Conservation (phyloP, 106 monocot species). For the Vanilla planifolia region DNA sequence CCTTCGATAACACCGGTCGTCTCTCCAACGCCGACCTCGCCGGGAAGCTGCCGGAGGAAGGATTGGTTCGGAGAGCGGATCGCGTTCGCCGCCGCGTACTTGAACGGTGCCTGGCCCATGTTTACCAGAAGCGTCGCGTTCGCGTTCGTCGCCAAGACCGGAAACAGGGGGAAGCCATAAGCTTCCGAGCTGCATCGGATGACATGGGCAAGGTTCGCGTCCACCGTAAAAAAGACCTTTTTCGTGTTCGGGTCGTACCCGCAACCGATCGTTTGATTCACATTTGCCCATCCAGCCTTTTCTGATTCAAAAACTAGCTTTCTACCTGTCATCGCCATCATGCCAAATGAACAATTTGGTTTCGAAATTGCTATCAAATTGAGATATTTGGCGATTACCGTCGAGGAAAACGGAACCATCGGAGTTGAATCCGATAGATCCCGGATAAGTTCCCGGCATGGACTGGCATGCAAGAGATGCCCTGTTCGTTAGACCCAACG, state of each 20-base stretch:
- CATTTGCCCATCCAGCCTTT: constrained; percentile 32
- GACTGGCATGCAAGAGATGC: background rate
- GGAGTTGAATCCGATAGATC: constrained; percentile 71
- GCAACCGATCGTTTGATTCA: constrained; percentile 55
- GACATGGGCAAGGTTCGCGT: constrained; percentile 40
- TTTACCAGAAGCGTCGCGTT: constrained; percentile 56
- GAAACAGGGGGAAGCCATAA: constrained; percentile 49
- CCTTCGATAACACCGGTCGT: constrained; percentile 44
- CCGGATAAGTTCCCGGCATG: constrained; percentile 43
- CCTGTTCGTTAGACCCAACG: constrained; percentile 37
- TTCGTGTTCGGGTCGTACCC: constrained; percentile 63
- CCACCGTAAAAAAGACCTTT: constrained; percentile 75
- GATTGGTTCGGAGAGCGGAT: constrained; percentile 41
- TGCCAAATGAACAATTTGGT: background rate
- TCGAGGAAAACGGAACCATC: constrained; percentile 60
- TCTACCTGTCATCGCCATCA: constrained; percentile 37
- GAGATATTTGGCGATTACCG: constrained; percentile 26
- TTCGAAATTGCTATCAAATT: background rate
- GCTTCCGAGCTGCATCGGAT: constrained; percentile 61
- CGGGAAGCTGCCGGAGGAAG: constrained; percentile 16
- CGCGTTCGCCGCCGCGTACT: constrained; percentile 58
- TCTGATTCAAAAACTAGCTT: constrained; percentile 45
- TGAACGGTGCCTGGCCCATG: constrained; percentile 59
- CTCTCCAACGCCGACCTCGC: background rate
- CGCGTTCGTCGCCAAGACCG: constrained; percentile 33